Evolutionary conservation across 768 basidiomycete genomes (phyloP), one percentile per base, ranked within the genome.

Genomic region (Cystofilobasidium macerans): DNA sequence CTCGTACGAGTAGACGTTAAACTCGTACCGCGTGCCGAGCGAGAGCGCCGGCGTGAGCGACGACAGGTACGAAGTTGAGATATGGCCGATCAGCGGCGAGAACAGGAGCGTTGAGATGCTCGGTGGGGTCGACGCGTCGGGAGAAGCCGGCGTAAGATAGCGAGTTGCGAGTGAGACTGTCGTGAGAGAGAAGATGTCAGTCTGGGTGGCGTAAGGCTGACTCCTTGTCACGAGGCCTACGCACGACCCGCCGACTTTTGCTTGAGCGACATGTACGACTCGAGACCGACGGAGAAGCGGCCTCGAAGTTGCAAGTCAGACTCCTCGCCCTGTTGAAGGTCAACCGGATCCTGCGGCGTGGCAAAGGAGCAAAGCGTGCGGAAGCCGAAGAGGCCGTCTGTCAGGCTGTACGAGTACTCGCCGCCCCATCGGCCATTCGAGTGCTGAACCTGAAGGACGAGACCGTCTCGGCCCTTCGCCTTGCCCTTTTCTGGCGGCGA

Each of bases 1-100:
- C 71, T 94, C 90, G 75, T 91, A 97, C 76, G 89, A 92, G 74
- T 97, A 95, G 32, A 93, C 83, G 72, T 98, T 98, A 78, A 97
- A 91, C 74, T 97, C 91, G 73, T 93, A 98, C 35, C 75, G 84
- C 0, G 89, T 87, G 58, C 88, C 88, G 24, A 98, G 75, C 0
- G 89, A 84, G 47, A 97, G 82, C 74, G 94, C 88, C 16, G 82
- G 82, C 7, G 88, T 88, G 12, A 89, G 85, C 61, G 86, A 87
- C 2, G 93, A 89, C 0, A 90, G 86, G 74, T 97, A 97, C 42
- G 93, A 90, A 9, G 87, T 81, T 1, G 89, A 89, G 56, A 97
- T 80, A 73, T 97, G 92, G 0, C 94, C 94, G 66, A 97, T 83
- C 82, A 98, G 90, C 0, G 94, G 94, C 74, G 95, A 97, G 76